phyloP scores from a whole-genome alignment of 2,329 filamentous ascomycete genomes.

The Chlorencoelia australis region DNA sequence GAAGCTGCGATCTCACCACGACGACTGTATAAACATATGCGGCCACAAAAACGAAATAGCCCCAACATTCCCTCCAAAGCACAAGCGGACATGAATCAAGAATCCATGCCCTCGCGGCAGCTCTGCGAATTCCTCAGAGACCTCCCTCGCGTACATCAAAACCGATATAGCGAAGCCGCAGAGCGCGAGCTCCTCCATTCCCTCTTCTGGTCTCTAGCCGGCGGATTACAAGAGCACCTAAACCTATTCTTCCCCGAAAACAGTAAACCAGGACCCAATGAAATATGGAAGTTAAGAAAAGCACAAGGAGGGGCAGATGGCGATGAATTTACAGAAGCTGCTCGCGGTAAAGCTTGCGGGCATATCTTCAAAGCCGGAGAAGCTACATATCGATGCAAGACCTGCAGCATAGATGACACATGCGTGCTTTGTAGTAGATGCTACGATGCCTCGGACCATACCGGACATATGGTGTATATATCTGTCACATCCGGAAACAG shows the following conservation, averaged over 20 bases:
- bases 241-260: constrained; percentile 74
- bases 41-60: too few relatives aligned
- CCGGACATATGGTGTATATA: constrained; percentile 84
- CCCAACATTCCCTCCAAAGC: too few relatives aligned
- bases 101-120: constrained; percentile 45
- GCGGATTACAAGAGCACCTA: constrained; percentile 63
- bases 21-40: too few relatives aligned
- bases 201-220: constrained; percentile 81
- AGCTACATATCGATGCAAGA: constrained; percentile 88
- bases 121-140: constrained; percentile 75
- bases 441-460: constrained; percentile 91
- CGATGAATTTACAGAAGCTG: constrained; percentile 86
- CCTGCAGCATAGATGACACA: constrained; percentile 88
- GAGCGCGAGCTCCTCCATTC: constrained; percentile 62
- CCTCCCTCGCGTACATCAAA: constrained; percentile 62
- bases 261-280: constrained; percentile 40
- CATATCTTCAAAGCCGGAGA: constrained; percentile 96
- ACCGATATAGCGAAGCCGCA: constrained; percentile 66
- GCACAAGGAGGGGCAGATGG: constrained; percentile 90
- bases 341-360: constrained; percentile 85
- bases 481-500: constrained; percentile 82
- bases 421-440: constrained; percentile 91
- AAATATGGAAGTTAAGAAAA: constrained; percentile 65
- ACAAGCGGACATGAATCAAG: constrained; percentile 3
- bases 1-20: too few relatives aligned